Conservation (phyloP, 495 filamentous ascomycete genomes). For the Immersiella caudata region DNA sequence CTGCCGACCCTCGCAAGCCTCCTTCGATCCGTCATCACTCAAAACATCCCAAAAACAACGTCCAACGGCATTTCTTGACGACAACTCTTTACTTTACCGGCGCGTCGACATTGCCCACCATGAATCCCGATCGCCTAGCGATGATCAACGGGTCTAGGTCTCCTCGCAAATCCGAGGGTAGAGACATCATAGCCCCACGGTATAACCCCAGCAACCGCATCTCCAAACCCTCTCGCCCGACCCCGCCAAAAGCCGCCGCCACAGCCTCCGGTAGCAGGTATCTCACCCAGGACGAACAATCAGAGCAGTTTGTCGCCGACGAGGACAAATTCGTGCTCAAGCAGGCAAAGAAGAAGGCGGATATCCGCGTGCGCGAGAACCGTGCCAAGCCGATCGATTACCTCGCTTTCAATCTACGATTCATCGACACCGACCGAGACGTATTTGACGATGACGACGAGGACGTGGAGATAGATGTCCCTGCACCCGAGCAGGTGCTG, state of each 20-base stretch:
- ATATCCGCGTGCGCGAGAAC: conserved; percentile 91
- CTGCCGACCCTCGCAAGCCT: neutral
- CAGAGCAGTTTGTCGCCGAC: conserved; percentile 82
- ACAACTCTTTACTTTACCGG: neutral
- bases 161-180: conserved; percentile 28
- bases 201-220: conserved; percentile 49
- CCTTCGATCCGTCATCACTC: neutral
- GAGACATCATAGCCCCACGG: conserved; percentile 51
- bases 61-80: neutral
- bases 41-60: neutral
- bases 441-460: conserved; percentile 80
- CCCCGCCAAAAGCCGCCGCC: conserved; percentile 29
- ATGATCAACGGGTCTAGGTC: conserved; percentile 52
- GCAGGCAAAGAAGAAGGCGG: conserved; percentile 97
- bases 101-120: conserved; percentile 18
- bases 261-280: conserved; percentile 37
- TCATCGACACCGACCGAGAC: conserved; percentile 80
- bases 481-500: conserved; percentile 81
- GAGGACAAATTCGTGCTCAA: conserved; percentile 96
- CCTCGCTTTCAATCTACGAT: conserved; percentile 86
- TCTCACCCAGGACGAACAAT: conserved; percentile 68
- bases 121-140: conserved; percentile 52
- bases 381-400: conserved; percentile 94
- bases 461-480: conserved; percentile 70
- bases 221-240: conserved; percentile 46